Conservation (phyloP, 495 filamentous ascomycete species). For the Neohortaea acidophila region DNA sequence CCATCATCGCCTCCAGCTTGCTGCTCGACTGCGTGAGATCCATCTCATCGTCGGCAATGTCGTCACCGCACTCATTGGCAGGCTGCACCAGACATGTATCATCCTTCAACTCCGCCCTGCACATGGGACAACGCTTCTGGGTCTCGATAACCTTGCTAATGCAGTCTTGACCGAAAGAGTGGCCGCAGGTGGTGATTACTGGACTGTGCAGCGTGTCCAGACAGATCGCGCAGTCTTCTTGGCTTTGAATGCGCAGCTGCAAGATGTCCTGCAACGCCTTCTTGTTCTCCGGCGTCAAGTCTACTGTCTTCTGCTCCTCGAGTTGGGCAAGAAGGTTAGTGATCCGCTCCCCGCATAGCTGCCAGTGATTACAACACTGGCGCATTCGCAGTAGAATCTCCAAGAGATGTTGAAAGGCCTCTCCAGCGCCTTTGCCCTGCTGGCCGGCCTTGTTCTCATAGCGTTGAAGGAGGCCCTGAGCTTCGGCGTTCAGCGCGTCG, state of each 20-base stretch:
- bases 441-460: constrained; percentile 35
- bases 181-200: constrained; percentile 78
- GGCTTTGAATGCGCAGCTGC: constrained; percentile 62
- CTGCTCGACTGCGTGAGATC: constrained; percentile 54
- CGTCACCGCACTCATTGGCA: constrained; percentile 31
- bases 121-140: constrained; percentile 79
- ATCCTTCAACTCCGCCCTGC: constrained; percentile 54
- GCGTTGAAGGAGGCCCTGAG: constrained; percentile 51
- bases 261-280: constrained; percentile 62
- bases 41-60: constrained; percentile 32
- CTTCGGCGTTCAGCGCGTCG: constrained; percentile 58
- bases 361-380: constrained; percentile 82
- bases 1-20: constrained; percentile 70
- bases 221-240: constrained; percentile 76
- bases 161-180: constrained; percentile 61
- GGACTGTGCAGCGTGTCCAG: constrained; percentile 58
- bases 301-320: constrained; percentile 49
- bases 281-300: constrained; percentile 57
- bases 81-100: constrained; percentile 46
- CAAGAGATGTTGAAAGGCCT: constrained; percentile 51
- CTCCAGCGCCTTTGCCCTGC: constrained; percentile 26
- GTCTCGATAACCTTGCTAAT: constrained; percentile 65
- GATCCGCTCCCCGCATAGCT: constrained; percentile 55
- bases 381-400: constrained; percentile 74
- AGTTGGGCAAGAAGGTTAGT: constrained; percentile 52